Conservation (phyloP, 2,329 filamentous ascomycete genomes). For the Parasarocladium wereldwijsianum region DNA sequence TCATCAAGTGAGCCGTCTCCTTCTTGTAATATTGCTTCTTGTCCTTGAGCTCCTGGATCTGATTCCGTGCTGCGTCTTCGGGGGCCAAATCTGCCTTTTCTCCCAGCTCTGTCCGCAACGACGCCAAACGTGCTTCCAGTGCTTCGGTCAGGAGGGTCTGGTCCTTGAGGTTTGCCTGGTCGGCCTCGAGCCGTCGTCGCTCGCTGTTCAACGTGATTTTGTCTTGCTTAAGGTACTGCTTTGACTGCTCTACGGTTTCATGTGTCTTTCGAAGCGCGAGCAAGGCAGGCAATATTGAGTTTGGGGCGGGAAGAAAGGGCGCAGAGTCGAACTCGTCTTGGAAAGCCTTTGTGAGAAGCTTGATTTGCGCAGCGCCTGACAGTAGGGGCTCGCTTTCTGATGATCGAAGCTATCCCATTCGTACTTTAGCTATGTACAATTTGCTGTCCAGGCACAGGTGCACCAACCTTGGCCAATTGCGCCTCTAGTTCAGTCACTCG, state of each 20-base stretch:
- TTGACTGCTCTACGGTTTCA: conserved; percentile 48
- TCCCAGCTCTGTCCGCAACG: conserved; percentile 41
- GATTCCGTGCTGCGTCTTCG: conserved; percentile 46
- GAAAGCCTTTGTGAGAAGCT: conserved; percentile 49
- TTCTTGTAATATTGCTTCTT: conserved; percentile 45
- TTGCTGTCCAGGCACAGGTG: neutral
- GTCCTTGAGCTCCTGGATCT: conserved; percentile 42
- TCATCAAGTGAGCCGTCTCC: conserved; percentile 46
- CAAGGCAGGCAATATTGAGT: conserved; percentile 56
- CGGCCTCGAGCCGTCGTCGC: conserved; percentile 32
- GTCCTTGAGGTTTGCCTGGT: conserved; percentile 35
- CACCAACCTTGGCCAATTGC: conserved; percentile 29
- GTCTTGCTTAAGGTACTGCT: conserved; percentile 37
- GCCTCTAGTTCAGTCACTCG: conserved; percentile 39
- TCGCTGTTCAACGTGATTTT: conserved; percentile 25
- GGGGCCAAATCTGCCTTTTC: conserved; percentile 42
- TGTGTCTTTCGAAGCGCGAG: conserved; percentile 56
- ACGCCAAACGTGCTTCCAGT: conserved; percentile 40
- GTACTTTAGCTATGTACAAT: neutral
- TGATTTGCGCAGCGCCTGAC: conserved; percentile 16
- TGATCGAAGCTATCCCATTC: conserved; percentile 13
- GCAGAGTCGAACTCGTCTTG: conserved; percentile 44
- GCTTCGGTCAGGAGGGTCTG: conserved; percentile 39
- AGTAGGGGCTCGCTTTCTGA: conserved; percentile 10
- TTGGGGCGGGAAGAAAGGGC: conserved; percentile 50